Base-by-base conservation (phyloP, 2,329 filamentous ascomycete species). In the Calonectria hongkongensis region DNA sequence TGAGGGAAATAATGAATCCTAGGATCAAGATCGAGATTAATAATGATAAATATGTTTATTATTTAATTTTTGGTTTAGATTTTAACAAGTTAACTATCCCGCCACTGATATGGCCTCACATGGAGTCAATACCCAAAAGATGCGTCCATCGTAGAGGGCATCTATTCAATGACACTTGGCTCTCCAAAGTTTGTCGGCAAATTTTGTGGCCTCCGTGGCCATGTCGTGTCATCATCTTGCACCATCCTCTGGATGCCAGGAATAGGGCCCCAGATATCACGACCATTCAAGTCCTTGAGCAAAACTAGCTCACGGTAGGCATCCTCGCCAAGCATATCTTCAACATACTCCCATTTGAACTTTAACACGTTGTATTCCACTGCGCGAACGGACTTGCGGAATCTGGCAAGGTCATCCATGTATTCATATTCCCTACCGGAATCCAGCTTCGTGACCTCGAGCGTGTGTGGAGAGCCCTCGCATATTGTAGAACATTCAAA, bases 301-400 rank as follows among this genome's bases (percentile, higher is more conserved):
- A 70, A 47, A 16, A 64, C 3, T 8, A 73, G 45, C 15, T 68
- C 51, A 5, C 48, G 33, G 4, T 76, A 74, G 8, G 58, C 66
- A 18, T 66, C 56, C 2, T 68, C 47, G 4, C 63, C 72, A 21
- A 76, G 27, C 3, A 63, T 16, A 9, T 21, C 5, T 60, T 41
- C 16, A 3, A 41, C 10, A 28, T 41, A 60, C 25, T 13, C 3
- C 4, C 2, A 9, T 25, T 15, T 41, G n/a, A 41, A 60, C 16
- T 60, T 60, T 2, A 60, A 2, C 21, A 60, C 13, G n/a, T 41
- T 39, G 12, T 25, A 25, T 13, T 60, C 54, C 54, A 60, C 13
- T 6, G 18, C n/a, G 8, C 16, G 16, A n/a, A 60, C 36, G 2
- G 15, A 27, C 54, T 12, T 60, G 39, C 39, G 54, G 16, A 60